A percentile compares a stretch with the other conserved stretches of the same genome.
Conservation (phyloP, 2,329 filamentous ascomycete genomes). For the Pseudocercospora fuligena region DNA sequence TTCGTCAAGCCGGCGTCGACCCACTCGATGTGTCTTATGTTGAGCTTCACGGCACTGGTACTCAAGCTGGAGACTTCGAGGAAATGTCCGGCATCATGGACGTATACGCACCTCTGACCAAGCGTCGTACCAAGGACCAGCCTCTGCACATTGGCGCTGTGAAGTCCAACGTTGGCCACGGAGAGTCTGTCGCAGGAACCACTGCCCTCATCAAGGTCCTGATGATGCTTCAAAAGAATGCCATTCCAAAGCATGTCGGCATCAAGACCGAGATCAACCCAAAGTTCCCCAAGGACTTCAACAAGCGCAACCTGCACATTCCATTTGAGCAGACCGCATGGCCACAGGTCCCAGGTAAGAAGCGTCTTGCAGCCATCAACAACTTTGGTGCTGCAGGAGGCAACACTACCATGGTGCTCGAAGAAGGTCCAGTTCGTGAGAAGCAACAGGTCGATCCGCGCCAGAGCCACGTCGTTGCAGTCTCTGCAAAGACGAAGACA, state of each 20-base stretch:
- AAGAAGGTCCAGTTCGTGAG: constrained; percentile 59
- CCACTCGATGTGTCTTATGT: constrained; percentile 20
- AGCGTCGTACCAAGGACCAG: constrained; percentile 14
- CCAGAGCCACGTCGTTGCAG: constrained; percentile 61
- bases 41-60: constrained; percentile 27
- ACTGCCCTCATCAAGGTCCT: constrained; percentile 43
- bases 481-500: constrained; percentile 60
- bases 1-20: constrained; percentile 21
- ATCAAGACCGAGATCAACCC: constrained; percentile 62
- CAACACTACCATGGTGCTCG: constrained; percentile 69
- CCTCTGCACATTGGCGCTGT: constrained; percentile 39
- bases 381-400: constrained; percentile 75
- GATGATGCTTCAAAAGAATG: constrained; percentile 41
- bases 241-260: constrained; percentile 39
- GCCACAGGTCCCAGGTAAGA: constrained; percentile 31
- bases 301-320: constrained; percentile 63
- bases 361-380: constrained; percentile 59
- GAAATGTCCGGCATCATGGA: constrained; percentile 17
- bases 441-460: constrained; percentile 55
- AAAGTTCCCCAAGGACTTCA: constrained; percentile 62
- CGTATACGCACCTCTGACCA: constrained; percentile 3
- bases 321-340: constrained; percentile 53
- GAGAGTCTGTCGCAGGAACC: constrained; percentile 42
- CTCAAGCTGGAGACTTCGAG: constrained; percentile 19
- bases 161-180: constrained; percentile 45